Evolutionary conservation across 1,139 yeast species (phyloP).

Genomic region (Taiozyma onychis): DNA sequence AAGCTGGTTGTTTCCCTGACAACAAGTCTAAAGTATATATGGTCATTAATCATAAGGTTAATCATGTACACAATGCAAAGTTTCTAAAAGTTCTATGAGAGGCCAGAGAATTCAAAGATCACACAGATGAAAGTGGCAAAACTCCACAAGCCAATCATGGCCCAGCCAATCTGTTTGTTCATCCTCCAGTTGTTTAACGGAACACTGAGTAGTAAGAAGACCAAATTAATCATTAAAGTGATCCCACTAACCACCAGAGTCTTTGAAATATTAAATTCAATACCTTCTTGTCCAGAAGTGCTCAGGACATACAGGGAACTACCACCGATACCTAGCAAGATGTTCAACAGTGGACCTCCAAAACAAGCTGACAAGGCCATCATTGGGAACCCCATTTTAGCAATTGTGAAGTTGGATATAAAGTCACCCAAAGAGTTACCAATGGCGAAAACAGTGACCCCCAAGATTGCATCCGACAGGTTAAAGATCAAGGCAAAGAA

Average conservation of each 20-base stretch:
- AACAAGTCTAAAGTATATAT: neutral
- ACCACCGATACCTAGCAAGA: constrained; percentile 58
- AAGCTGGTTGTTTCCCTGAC: neutral
- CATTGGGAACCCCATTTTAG: constrained; percentile 79
- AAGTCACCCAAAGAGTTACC: constrained; percentile 93
- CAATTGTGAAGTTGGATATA: constrained; percentile 78
- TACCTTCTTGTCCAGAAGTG: constrained; percentile 15
- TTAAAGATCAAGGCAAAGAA: constrained; percentile 54
- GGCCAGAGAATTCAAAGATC: constrained; percentile 15
- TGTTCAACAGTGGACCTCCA: constrained; percentile 79
- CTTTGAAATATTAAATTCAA: constrained; percentile 37
- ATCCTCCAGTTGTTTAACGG: constrained; percentile 65
- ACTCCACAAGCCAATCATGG: constrained; percentile 52
- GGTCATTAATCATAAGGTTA: neutral
- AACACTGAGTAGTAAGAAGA: constrained; percentile 46
- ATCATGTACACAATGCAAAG: neutral
- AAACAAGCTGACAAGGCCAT: constrained; percentile 95
- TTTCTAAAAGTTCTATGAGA: neutral
- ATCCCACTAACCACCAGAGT: constrained; percentile 46
- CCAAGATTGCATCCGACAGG: constrained; percentile 76
- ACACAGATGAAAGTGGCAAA: constrained; percentile 39
- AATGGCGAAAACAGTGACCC: constrained; percentile 82
- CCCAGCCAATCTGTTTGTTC: constrained; percentile 49
- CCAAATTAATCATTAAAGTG: constrained; percentile 48
- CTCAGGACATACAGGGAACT: constrained; percentile 54